Base-by-base conservation (phyloP, 768 basidiomycete genomes). In the Pilatotrama ljubarskyi region DNA sequence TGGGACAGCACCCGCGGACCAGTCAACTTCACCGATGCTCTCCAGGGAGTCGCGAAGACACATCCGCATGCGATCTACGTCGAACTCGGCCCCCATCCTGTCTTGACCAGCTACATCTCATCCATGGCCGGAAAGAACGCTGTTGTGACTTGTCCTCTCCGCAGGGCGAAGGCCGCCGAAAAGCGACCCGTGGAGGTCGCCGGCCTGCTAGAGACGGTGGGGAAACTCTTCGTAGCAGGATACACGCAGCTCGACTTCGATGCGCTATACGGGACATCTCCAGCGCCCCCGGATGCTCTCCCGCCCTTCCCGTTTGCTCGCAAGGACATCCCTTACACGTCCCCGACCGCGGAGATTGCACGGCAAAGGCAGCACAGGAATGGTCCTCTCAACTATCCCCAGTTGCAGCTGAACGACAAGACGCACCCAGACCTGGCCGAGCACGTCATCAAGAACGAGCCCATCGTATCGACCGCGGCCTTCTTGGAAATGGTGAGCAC, bases 391-490 rank as follows among this genome's bases (percentile, higher is more conserved):
- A 76, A 78, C 47, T 66, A 73, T 32, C 17, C 67, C 0, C 69
- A 72, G 41, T 71, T 79, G 51, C 71, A 72, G 15, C 62, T 82
- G 32, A 81, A 74, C 60, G 54, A 61, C 9, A 55, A 66, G 20
- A 77, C 75, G 4, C 76, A 77, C 52, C 76, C 81, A 0, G 71
- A 71, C 25, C 64, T 82, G 14, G 75, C 77, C 0, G 73, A 80
- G 37, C 81, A 82, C 62, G 62, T 79, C 15, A 77, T 82, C 38
- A 73, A 74, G 26, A 76, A 75, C 1, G 78, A 80, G 25, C 72
- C 77, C 0, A 79, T 81, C 24, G 76, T 80, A 74, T 79, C 80
- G 6, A 80, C 79, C 11, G 73, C 79, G 13, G 80, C 78, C 22
- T 81, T 67, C 49, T 64, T 77, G 3, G 71, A 73, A 52, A 77